phyloP scores from a whole-genome alignment of 495 filamentous ascomycete species.

The Hypoxylon fragiforme region DNA sequence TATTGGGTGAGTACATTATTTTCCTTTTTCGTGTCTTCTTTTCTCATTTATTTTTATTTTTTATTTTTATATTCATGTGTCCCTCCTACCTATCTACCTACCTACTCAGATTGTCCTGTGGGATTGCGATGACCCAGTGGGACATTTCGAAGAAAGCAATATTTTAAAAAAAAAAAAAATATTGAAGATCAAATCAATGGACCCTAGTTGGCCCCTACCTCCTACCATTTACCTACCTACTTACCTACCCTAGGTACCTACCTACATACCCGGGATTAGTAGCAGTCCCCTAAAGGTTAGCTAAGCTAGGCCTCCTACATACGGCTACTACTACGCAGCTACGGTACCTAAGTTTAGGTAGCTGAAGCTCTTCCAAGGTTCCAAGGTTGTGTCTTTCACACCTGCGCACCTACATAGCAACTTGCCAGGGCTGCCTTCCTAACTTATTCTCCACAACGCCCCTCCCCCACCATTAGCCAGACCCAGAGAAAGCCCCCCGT shows the following conservation, averaged over 20 bases:
- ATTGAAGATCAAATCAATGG: not conserved
- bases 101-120: too few species aligned
- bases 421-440: constrained; percentile 24
- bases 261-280: too few species aligned
- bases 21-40: too few species aligned
- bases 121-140: not conserved
- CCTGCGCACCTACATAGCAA: not conserved
- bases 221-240: not conserved
- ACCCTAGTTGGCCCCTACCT: not conserved
- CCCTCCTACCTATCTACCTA: not conserved
- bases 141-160: too few species aligned
- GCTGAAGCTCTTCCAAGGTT: not conserved
- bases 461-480: constrained; percentile 36
- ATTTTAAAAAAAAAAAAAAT: too few species aligned
- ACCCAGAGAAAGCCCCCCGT: constrained; percentile 15
- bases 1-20: too few species aligned
- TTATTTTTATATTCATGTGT: too few species aligned
- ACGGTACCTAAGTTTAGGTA: not conserved
- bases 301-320: too few species aligned
- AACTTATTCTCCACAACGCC: constrained; percentile 25
- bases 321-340: not conserved
- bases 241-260: not conserved
- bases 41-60: too few species aligned
- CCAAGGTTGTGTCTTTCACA: constrained; percentile 12
- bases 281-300: too few species aligned